A percentile compares a stretch with the other conserved stretches of the same genome.
These are phyloP conservation scores for Colletotrichum sp. DNA, from an alignment of 2,329 filamentous ascomycete genomes.

Conservation along the genomic window DNA sequence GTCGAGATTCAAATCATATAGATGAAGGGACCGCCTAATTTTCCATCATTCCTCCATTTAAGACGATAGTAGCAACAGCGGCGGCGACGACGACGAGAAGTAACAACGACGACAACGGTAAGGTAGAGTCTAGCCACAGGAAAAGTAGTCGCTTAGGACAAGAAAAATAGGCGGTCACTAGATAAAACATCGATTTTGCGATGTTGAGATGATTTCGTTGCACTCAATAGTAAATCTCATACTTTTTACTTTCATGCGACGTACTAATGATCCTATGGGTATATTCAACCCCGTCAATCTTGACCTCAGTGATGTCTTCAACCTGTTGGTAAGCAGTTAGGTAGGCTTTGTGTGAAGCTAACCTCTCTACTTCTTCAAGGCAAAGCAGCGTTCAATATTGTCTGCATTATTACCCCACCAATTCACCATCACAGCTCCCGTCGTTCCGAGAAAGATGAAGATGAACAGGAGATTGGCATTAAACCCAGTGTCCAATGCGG, in stretches of 20 bases:
- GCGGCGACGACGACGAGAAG: background rate
- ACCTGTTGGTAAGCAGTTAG: background rate
- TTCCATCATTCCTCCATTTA: background rate
- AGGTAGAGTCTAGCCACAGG: background rate
- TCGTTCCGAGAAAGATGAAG: conserved; percentile 63
- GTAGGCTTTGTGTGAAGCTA: background rate
- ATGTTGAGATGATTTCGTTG: background rate
- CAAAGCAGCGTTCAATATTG: conserved; percentile 64
- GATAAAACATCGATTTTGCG: background rate
- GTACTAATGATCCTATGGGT: background rate
- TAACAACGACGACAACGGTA: background rate
- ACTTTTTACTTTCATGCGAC: background rate
- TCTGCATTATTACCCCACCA: conserved; percentile 67
- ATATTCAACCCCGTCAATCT: background rate
- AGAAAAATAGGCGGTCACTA: background rate
- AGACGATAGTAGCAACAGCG: background rate
- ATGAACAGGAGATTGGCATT: conserved; percentile 66
- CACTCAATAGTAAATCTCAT: background rate
- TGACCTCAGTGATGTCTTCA: background rate
- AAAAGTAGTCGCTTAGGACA: background rate
- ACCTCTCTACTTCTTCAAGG: conserved; percentile 31
- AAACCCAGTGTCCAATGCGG: conserved; percentile 66
- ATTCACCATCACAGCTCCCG: conserved; percentile 61
- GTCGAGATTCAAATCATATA: background rate
- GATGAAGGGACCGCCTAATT: background rate